These are phyloP conservation scores for Scutellaria barbata DNA, from an alignment of 257 asterid genomes.

Conservation along the genomic window DNA sequence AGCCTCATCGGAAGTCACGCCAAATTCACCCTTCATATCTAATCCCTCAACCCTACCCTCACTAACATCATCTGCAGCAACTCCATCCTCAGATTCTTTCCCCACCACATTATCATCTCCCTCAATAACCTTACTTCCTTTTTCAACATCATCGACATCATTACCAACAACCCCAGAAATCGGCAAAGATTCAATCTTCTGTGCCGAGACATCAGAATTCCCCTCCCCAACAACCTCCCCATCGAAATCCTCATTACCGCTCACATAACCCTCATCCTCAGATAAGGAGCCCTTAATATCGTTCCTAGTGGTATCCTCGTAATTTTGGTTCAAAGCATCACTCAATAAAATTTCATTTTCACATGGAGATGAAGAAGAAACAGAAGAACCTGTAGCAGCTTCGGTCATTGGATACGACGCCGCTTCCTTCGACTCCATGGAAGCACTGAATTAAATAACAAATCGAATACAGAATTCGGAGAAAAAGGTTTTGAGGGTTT, in stretches of 20 bases:
- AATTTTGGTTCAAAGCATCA: conserved; percentile 26
- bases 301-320: conserved; percentile 35
- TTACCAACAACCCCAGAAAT: conserved; percentile 40
- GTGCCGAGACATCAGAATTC: conserved; percentile 41
- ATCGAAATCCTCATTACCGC: conserved; percentile 71
- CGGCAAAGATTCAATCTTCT: conserved; percentile 36
- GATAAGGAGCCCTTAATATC: conserved; percentile 42
- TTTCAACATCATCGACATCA: conserved; percentile 44
- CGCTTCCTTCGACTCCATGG: conserved; percentile 61
- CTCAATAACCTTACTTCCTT: conserved; percentile 37
- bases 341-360: conserved; percentile 39
- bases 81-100: conserved; percentile 27
- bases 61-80: conserved; percentile 1
- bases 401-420: conserved; percentile 45
- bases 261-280: conserved; percentile 61
- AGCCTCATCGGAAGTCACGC: conserved; percentile 32
- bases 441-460: conserved; percentile 9
- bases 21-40: conserved; percentile 23
- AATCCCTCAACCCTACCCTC: conserved; percentile 19
- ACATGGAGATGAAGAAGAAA: conserved; percentile 22
- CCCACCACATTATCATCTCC: conserved; percentile 37
- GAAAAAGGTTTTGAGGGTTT: conserved; percentile 34
- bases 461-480: conserved; percentile 14
- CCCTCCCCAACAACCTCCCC: conserved; percentile 29
- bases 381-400: conserved; percentile 40